phyloP scores from a whole-genome alignment of 1,139 yeast species.

The Suhomyces yuchorum region DNA sequence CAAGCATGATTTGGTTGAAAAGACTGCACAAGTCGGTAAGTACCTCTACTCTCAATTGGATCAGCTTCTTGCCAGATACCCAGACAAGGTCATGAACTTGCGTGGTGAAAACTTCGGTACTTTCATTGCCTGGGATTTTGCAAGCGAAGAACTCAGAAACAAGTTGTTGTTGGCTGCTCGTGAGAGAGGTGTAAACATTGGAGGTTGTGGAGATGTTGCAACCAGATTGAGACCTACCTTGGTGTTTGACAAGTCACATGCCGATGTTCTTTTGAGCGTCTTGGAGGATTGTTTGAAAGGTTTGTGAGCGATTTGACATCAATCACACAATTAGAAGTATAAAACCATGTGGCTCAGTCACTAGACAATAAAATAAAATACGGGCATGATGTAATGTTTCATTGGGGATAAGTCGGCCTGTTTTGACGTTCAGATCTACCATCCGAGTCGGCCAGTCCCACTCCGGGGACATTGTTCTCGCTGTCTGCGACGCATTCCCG shows the following conservation, averaged over 20 bases:
- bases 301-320: neutral
- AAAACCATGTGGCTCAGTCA: too few relatives aligned
- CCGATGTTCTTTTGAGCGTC: constrained; percentile 56
- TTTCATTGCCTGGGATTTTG: constrained; percentile 74
- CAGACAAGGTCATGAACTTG: constrained; percentile 50
- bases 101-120: constrained; percentile 73
- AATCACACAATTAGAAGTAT: neutral
- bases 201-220: constrained; percentile 69
- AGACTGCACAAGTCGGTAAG: constrained; percentile 59
- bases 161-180: constrained; percentile 52
- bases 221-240: constrained; percentile 73
- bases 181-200: constrained; percentile 63
- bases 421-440: too few relatives aligned
- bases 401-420: too few relatives aligned
- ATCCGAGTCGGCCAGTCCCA: too few relatives aligned
- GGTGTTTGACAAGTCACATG: constrained; percentile 67
- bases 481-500: too few relatives aligned
- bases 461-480: too few relatives aligned
- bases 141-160: constrained; percentile 50
- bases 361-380: neutral
- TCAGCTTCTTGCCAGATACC: constrained; percentile 44
- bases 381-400: neutral
- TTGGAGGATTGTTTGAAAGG: constrained; percentile 36
- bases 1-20: constrained; percentile 52
- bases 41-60: constrained; percentile 55